A percentile compares a stretch with the other conserved stretches of the same genome.
These are phyloP conservation scores for Sporothrix luriei DNA, from an alignment of 2,329 filamentous ascomycete species.

Conservation along the genomic window DNA sequence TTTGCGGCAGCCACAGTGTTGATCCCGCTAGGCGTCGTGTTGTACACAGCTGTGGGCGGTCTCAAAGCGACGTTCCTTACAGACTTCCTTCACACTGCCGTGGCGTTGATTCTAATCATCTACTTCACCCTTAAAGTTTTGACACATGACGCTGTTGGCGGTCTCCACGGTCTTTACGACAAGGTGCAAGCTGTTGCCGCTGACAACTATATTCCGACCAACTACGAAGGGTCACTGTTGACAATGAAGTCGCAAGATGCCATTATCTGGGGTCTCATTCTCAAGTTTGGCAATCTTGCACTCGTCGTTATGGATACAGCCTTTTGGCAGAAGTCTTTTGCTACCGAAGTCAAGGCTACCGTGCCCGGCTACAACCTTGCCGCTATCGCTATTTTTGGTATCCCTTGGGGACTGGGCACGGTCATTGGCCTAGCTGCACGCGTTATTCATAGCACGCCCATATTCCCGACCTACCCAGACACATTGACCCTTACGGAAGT, in stretches of 20 bases:
- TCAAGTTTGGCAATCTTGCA: slow-evolving; percentile 54
- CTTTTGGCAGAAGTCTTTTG: slow-evolving; percentile 56
- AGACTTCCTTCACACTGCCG: slow-evolving; percentile 48
- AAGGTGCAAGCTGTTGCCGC: slow-evolving; percentile 42
- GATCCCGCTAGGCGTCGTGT: slow-evolving; percentile 46
- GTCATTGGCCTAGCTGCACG: slow-evolving; percentile 44
- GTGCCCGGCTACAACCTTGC: slow-evolving; percentile 45
- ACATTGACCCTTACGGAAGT: slow-evolving; percentile 40
- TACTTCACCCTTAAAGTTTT: slow-evolving; percentile 44
- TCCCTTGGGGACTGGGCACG: slow-evolving; percentile 45
- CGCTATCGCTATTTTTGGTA: slow-evolving; percentile 44
- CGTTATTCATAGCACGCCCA: slow-evolving; percentile 39
- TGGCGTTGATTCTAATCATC: slow-evolving; percentile 46
- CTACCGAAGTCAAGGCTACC: slow-evolving; percentile 44
- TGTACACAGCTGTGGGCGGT: slow-evolving; percentile 47
- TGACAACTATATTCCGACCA: slow-evolving; percentile 42
- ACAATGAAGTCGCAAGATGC: slow-evolving; percentile 45
- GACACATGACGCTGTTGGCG: slow-evolving; percentile 43
- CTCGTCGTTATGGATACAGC: slow-evolving; percentile 56
- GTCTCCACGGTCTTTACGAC: slow-evolving; percentile 45
- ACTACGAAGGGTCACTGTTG: slow-evolving; percentile 45
- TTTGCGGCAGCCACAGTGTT: slow-evolving; percentile 48
- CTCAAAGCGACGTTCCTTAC: slow-evolving; percentile 48
- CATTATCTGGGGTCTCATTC: slow-evolving; percentile 48
- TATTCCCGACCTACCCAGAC: slow-evolving; percentile 42